These are phyloP conservation scores for Ligustrum vulgare DNA, from an alignment of 257 asterid genomes.

Conservation along the genomic window DNA sequence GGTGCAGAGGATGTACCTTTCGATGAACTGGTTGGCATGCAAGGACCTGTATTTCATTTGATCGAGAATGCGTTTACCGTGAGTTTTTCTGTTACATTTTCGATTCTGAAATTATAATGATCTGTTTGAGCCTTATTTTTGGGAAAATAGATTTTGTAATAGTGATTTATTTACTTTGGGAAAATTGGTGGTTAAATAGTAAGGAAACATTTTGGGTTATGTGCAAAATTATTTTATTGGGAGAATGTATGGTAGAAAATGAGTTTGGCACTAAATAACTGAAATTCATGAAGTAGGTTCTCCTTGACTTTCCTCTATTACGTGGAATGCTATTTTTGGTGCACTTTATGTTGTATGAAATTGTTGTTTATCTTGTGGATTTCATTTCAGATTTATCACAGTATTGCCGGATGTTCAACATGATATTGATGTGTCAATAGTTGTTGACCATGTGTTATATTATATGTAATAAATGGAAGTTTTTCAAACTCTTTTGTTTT, in stretches of 20 bases:
- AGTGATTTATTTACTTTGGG: too few species aligned
- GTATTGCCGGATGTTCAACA: not conserved
- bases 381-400: not conserved
- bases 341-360: not conserved
- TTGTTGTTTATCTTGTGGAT: not conserved
- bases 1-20: constrained; percentile 99
- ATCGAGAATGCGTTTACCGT: constrained; percentile 98
- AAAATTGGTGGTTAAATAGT: too few species aligned
- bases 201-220: too few species aligned
- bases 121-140: too few species aligned
- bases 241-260: too few species aligned
- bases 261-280: too few species aligned
- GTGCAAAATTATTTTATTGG: too few species aligned
- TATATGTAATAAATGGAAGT: not conserved
- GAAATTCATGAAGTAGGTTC: not conserved
- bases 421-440: not conserved
- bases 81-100: constrained; percentile 29
- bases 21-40: constrained; percentile 99
- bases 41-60: constrained; percentile 97
- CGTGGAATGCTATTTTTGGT: not conserved
- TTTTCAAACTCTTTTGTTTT: constrained; percentile 1
- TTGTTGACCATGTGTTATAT: not conserved
- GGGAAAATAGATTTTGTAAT: too few species aligned
- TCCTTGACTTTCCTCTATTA: not conserved
- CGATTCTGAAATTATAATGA: too few species aligned